Conservation (phyloP, 225 moss, liverwort and hornwort genomes). For the Marchantia polymorpha region DNA sequence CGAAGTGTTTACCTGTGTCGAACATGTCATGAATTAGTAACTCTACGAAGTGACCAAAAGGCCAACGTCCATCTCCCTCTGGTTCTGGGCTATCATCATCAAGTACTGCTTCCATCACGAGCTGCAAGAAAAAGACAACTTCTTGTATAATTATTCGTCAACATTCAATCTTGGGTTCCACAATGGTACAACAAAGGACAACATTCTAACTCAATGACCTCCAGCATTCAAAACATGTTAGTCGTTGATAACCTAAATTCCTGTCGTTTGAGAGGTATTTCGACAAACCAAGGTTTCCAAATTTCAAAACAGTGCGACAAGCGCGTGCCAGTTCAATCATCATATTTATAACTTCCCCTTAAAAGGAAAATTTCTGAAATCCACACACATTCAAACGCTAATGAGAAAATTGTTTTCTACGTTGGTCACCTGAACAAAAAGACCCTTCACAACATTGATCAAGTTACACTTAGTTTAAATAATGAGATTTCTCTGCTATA, state of each 20-base stretch:
- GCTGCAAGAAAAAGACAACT: conserved; percentile 44
- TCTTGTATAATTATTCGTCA: not conserved
- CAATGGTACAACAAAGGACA: not conserved
- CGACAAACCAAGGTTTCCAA: too few relatives aligned
- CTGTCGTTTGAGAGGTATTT: too few relatives aligned
- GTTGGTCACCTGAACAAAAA: too few relatives aligned
- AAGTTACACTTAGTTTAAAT: too few relatives aligned
- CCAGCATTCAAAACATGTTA: not conserved
- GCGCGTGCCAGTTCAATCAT: too few relatives aligned
- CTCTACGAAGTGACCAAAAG: conserved; percentile 80
- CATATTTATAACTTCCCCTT: too few relatives aligned
- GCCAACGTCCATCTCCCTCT: conserved; percentile 77
- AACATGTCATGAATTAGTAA: conserved; percentile 89
- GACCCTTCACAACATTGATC: too few relatives aligned
- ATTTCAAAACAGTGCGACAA: too few relatives aligned
- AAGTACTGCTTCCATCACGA: conserved; percentile 73
- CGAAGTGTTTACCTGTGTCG: conserved; percentile 67
- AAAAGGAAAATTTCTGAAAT: too few relatives aligned
- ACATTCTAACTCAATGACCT: not conserved
- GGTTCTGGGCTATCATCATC: conserved; percentile 67
- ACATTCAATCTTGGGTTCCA: not conserved
- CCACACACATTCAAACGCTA: too few relatives aligned
- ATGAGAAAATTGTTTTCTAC: too few relatives aligned
- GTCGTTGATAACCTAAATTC: not conserved
- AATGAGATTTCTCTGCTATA: too few relatives aligned